Percentiles rank a stretch among this genome's conserved stretches.
Conservation (phyloP, 305 asterid species). For the Solanum hybrid region DNA sequence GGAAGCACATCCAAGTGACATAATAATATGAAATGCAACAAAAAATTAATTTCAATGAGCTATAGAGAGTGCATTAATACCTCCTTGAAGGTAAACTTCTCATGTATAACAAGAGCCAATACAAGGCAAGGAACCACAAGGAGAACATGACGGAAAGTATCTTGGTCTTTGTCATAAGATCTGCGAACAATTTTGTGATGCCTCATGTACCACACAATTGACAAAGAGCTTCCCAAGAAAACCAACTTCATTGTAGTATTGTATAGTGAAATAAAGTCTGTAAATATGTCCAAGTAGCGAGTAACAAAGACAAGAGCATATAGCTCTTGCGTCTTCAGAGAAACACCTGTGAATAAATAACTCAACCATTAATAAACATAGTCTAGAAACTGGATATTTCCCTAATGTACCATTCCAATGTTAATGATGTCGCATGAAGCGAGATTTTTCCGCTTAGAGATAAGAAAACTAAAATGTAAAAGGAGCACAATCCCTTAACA, state of each 20-base stretch:
- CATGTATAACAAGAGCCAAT: conserved; percentile 60
- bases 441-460: neutral
- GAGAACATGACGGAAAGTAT: conserved; percentile 82
- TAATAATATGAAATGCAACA: neutral
- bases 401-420: neutral
- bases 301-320: conserved; percentile 77
- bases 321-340: conserved; percentile 87
- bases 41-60: neutral
- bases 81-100: conserved; percentile 82
- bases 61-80: conserved; percentile 22
- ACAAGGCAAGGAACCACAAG: conserved; percentile 71
- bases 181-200: conserved; percentile 88
- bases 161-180: conserved; percentile 91
- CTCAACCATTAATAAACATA: conserved; percentile 10
- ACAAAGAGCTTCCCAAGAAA: conserved; percentile 91
- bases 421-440: neutral
- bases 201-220: conserved; percentile 93
- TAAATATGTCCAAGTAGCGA: conserved; percentile 80
- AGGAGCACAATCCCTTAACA: neutral
- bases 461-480: neutral
- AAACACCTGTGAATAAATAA: conserved; percentile 44
- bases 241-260: conserved; percentile 79
- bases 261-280: conserved; percentile 66
- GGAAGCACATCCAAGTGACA: neutral
- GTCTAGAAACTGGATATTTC: neutral